Base-by-base conservation (phyloP, 371 early-diverging fungal genomes). In the Apophysomyces ossiformis region DNA sequence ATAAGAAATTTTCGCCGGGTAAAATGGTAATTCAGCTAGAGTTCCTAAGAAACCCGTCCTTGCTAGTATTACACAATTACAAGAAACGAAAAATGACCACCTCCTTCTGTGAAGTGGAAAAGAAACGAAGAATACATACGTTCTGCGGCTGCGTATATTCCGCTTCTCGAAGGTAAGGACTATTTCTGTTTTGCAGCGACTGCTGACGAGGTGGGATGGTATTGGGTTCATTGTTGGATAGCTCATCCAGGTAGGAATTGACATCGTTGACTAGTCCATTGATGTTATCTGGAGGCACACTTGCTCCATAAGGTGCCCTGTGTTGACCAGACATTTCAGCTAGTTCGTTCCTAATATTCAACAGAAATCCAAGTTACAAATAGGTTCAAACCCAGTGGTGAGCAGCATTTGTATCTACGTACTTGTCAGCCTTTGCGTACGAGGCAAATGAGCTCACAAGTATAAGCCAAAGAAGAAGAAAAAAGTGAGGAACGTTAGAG, bases 141-240 rank as follows among this genome's bases (percentile, higher is more conserved):
- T 18, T 61, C 12, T 37, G 16, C 18, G 41, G 60, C 26, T 9
- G 60, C 5, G 60, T 12, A 26, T 59, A 59, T 37, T 59, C 60
- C 7, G 60, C 37, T 37, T 61, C 47, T 21, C 61, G 67, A 67
- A 62, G 44, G 37, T 61, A 46, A 36, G 45, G 16, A 26, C 62
- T 18, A 26, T 21, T n/a, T 18, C 58, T 59, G 36, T 61, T 60
- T n/a, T 61, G 67, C 9, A 67, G 37, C 6, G 67, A 67, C 61
- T 67, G 67, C 26, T 61, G 61, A 41, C 67, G 67, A 13, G 67
- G 67, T 61, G 67, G 67, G 50, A 61, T 26, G 35, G 61, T 50
- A 2, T 15, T 61, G 18, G 67, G 61, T 18, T 50, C 57, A n/a
- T 26, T 47, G 35, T 37, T 35, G 47, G 67, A 38, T 37, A 61